Conservation (phyloP, 2,329 filamentous ascomycete species). For the Fusarium sarcochroum region DNA sequence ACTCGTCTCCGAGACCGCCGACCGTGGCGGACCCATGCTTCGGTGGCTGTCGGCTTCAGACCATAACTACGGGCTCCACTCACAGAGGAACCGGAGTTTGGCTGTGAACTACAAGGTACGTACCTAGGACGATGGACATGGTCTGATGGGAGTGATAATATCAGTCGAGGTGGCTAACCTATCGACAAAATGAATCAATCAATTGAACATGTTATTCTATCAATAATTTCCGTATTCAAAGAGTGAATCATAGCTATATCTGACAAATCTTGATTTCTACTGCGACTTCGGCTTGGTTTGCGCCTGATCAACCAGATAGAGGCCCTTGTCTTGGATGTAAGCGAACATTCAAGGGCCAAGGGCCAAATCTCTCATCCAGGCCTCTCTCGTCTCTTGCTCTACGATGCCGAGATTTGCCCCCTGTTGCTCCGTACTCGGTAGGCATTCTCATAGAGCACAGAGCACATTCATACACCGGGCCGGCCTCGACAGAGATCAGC, state of each 20-base stretch:
- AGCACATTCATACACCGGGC: conserved; percentile 31
- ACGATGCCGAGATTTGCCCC: conserved; percentile 24
- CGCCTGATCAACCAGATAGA: conserved; percentile 15
- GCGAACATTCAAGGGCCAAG: not conserved
- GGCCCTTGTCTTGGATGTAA: not conserved
- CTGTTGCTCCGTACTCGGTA: conserved; percentile 26
- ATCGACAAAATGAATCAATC: not conserved
- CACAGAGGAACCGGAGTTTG: conserved; percentile 13
- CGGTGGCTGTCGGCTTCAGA: conserved; percentile 26
- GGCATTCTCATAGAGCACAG: not conserved
- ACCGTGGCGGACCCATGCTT: conserved; percentile 22
- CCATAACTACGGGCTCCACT: conserved; percentile 20
- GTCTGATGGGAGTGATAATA: conserved; percentile 18
- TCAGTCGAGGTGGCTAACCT: conserved; percentile 34
- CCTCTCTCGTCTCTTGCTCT: not conserved
- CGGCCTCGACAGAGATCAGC: conserved; percentile 35
- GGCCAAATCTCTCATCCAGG: not conserved
- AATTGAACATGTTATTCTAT: not conserved
- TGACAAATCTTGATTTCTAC: conserved; percentile 3
- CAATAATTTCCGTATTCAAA: not conserved
- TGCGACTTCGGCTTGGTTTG: conserved; percentile 29
- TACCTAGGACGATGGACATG: conserved; percentile 22
- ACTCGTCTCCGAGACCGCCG: conserved; percentile 38
- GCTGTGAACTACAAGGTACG: conserved; percentile 10
- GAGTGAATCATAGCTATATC: not conserved